Conservation (phyloP, 148 eudicot species). For the Rhododendron griersonianum region DNA sequence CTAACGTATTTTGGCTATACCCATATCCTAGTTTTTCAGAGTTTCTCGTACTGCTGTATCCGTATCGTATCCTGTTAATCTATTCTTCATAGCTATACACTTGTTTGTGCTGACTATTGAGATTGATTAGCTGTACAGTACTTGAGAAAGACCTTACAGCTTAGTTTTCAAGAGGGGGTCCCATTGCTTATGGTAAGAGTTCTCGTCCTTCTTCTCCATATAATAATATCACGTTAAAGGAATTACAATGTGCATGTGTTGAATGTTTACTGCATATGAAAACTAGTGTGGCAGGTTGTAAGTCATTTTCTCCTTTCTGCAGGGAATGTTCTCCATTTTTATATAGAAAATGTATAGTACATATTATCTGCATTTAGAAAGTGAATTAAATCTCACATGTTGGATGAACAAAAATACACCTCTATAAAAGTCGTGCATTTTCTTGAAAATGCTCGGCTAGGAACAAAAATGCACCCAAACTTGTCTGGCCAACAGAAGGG, state of each 20-base stretch:
- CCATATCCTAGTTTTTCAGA: neutral
- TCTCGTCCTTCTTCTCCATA: neutral
- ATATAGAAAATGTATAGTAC: neutral
- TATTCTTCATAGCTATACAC: neutral
- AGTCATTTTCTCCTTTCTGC: neutral
- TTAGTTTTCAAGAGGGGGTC: conserved; percentile 82
- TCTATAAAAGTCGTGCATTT: neutral
- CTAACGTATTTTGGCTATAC: no score
- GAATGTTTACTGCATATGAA: no score
- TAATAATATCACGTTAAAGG: no score
- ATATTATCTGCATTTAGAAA: neutral
- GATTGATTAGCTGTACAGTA: conserved; percentile 48
- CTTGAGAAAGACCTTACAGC: conserved; percentile 60
- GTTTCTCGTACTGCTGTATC: neutral
- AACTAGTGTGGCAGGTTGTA: neutral
- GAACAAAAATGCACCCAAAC: neutral
- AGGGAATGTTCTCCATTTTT: neutral
- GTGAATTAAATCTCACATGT: neutral
- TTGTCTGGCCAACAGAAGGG: neutral
- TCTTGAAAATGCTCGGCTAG: neutral
- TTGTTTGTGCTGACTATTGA: neutral
- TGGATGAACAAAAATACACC: neutral
- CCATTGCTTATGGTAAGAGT: conserved; percentile 70
- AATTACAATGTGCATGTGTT: no score
- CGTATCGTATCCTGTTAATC: neutral